Evolutionary conservation across 768 basidiomycete genomes (phyloP).

Genomic region (Suillus fuscotomentosus): DNA sequence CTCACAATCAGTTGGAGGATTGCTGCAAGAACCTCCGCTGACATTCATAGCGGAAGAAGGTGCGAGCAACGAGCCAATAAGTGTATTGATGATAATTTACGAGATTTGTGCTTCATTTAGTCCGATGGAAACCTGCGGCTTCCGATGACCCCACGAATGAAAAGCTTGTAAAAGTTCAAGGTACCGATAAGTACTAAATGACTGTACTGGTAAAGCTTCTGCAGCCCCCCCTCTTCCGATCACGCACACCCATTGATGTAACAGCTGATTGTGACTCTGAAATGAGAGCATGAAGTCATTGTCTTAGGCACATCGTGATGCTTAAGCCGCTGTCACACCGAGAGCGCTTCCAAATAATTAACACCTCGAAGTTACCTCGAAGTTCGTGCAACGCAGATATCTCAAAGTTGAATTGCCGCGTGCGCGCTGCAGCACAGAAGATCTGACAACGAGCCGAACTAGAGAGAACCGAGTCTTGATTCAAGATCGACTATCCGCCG

Average conservation of each 20-base stretch:
- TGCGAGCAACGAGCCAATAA: not conserved
- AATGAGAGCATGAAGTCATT: slow-evolving; percentile 1
- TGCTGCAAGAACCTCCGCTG: not conserved
- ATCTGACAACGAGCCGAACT: not conserved
- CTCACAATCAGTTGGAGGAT: slow-evolving; percentile 1
- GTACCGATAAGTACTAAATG: not conserved
- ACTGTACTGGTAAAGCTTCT: slow-evolving; percentile 1
- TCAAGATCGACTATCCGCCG: not conserved
- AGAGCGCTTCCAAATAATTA: slow-evolving; percentile 2
- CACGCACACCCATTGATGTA: not conserved
- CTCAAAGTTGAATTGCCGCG: not conserved
- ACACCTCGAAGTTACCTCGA: not conserved
- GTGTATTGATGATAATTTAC: not conserved
- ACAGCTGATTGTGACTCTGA: not conserved
- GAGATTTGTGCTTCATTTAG: not conserved
- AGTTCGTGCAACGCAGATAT: not conserved
- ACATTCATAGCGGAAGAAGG: slow-evolving; percentile 3
- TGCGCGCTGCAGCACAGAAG: slow-evolving; percentile 1
- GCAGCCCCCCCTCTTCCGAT: not conserved
- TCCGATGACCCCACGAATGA: not conserved
- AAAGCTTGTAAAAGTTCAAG: not conserved
- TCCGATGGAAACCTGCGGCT: not conserved
- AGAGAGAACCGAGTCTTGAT: not conserved
- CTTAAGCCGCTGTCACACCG: not conserved
- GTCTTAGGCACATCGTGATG: not conserved